These are phyloP conservation scores for Suillus hirtellus DNA, from an alignment of 768 basidiomycete genomes.

Conservation along the genomic window DNA sequence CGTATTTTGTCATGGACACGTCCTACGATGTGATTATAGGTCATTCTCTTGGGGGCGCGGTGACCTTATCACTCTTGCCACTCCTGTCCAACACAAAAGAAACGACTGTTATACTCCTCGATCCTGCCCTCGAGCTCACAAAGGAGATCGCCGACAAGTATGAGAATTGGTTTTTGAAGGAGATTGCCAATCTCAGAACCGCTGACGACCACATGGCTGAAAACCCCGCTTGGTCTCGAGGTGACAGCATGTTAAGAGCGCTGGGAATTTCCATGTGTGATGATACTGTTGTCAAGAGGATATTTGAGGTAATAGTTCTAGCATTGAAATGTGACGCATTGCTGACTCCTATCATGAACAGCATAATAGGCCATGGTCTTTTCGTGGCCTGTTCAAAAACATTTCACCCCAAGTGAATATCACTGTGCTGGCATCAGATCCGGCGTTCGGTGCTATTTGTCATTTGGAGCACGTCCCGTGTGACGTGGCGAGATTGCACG, in stretches of 20 bases:
- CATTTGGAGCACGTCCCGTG: not conserved
- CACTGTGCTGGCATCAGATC: conserved; percentile 4
- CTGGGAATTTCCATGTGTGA: not conserved
- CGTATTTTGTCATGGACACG: not conserved
- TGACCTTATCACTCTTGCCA: not conserved
- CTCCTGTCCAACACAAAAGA: not conserved
- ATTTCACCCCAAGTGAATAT: not conserved
- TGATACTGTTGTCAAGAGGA: not conserved
- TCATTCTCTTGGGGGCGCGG: not conserved
- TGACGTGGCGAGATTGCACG: not conserved
- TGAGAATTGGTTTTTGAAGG: not conserved
- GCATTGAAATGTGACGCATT: not conserved
- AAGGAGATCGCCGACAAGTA: not conserved
- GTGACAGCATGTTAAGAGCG: not conserved
- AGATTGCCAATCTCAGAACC: not conserved
- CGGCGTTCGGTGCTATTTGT: not conserved
- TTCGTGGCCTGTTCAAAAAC: not conserved
- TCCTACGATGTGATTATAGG: not conserved
- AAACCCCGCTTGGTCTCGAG: not conserved
- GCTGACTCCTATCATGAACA: not conserved
- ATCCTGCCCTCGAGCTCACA: not conserved
- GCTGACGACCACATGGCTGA: not conserved
- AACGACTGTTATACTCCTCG: not conserved
- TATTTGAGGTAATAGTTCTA: not conserved
- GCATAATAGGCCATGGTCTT: not conserved